Evolutionary conservation across 2,329 filamentous ascomycete species (phyloP), one percentile per base, ranked within the genome.

Genomic region (Huntiella moniliformis): DNA sequence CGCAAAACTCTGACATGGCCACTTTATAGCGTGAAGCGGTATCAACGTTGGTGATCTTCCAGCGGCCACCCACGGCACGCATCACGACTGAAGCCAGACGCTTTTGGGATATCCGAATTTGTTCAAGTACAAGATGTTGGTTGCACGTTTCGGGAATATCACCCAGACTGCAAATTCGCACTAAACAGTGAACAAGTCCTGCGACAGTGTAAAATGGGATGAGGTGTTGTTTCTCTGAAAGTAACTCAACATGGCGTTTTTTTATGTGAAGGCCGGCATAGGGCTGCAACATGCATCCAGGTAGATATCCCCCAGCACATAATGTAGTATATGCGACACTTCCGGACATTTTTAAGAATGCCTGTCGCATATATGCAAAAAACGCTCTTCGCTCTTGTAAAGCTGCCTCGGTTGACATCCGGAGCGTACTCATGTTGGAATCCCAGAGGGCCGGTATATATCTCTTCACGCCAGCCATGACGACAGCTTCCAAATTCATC

Each of bases 321-420:
- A 46, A 17, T 8, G 37, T 22, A 11, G 38, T 42, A 15, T 36
- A 42, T 10, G 12, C 6, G 38, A 46, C 42, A 15, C 28, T 1
- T 13, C 22, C 39, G 12, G 39, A 12, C 11, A 13, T 3, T 8
- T 3, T 7, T 7, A 33, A 10, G 5, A 42, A n/a, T 11, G 22
- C 18, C n/a, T 42, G 28, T 17, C 39, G n/a, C 32, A 46, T 13
- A 11, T 46, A 46, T 8, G 12, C 31, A 34, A 31, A 37, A 28
- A 42, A 46, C 5, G 38, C 45, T 36, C 31, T 46, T 7, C 38
- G 31, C n/a, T 42, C 18, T 11, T 42, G 38, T 18, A 42, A 46
- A 18, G 42, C n/a, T 7, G 42, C 31, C 8, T 42, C 28, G 8
- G n/a, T 32, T 12, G 18, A 18, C 10, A 22, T n/a, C 7, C 13